These are phyloP conservation scores for Capronia epimyces DNA, from an alignment of 2,329 filamentous ascomycete species.

Conservation along the genomic window DNA sequence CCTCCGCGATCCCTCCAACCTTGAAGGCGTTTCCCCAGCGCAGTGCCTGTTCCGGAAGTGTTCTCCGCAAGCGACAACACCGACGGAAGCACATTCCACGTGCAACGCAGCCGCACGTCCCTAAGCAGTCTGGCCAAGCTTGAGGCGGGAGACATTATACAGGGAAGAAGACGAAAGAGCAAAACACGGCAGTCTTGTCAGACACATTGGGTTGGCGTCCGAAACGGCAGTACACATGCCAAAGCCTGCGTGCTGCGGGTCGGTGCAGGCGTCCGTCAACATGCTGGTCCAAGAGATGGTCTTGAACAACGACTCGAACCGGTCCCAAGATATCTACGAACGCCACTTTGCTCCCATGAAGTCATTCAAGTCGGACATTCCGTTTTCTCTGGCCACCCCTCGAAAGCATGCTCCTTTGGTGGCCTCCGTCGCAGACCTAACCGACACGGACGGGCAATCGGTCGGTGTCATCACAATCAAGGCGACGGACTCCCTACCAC, in stretches of 20 bases:
- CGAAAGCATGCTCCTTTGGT: constrained; percentile 25
- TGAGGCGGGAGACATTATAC: not conserved
- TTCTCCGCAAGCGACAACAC: not conserved
- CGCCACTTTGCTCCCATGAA: constrained; percentile 20
- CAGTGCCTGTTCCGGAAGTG: not conserved
- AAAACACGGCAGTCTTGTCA: not conserved
- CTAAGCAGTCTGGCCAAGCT: not conserved
- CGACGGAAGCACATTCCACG: not conserved
- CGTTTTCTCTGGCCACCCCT: constrained; percentile 24
- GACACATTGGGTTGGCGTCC: not conserved
- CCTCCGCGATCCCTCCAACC: not conserved
- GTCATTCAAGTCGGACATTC: constrained; percentile 22
- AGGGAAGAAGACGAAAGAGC: not conserved
- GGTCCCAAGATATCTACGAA: constrained; percentile 19
- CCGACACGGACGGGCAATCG: constrained; percentile 21
- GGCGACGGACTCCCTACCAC: constrained; percentile 8
- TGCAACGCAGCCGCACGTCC: not conserved
- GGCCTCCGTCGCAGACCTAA: constrained; percentile 14
- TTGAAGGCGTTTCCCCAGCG: not conserved
- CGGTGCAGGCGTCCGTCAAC: constrained; percentile 8
- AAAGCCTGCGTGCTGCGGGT: constrained; percentile 2
- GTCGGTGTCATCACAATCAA: constrained; percentile 23
- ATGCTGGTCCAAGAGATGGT: constrained; percentile 24
- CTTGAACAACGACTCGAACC: constrained; percentile 18
- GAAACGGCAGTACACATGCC: constrained; percentile 1